phyloP scores from a whole-genome alignment of 2,329 filamentous ascomycete genomes.

The Sporothrix pallida region DNA sequence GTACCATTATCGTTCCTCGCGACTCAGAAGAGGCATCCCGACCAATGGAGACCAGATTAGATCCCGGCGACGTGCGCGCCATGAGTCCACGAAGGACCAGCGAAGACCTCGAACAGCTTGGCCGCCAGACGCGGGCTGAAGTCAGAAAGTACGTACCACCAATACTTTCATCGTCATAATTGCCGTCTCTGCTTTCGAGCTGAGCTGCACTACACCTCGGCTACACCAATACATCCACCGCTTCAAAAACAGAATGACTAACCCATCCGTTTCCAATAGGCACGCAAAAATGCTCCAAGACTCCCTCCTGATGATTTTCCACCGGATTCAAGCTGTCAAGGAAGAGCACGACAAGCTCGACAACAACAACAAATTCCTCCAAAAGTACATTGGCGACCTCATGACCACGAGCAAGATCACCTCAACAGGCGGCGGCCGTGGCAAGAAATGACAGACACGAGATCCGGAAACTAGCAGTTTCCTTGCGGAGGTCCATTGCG shows the following conservation, averaged over 20 bases:
- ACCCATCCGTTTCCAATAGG: slow-evolving; percentile 45
- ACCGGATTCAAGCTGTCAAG: slow-evolving; percentile 92
- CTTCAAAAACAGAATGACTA: neutral
- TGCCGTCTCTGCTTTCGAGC: too few relatives aligned
- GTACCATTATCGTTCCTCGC: slow-evolving; percentile 80
- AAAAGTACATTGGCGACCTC: slow-evolving; percentile 96
- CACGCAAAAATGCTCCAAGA: slow-evolving; percentile 89
- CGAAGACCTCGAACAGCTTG: slow-evolving; percentile 86
- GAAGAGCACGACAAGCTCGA: slow-evolving; percentile 96
- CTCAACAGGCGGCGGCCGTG: slow-evolving; percentile 55
- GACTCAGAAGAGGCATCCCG: slow-evolving; percentile 71
- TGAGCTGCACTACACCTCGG: too few relatives aligned
- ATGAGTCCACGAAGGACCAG: slow-evolving; percentile 94
- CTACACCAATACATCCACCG: too few relatives aligned
- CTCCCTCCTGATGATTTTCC: slow-evolving; percentile 85
- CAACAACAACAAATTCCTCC: slow-evolving; percentile 94
- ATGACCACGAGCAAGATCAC: slow-evolving; percentile 85
- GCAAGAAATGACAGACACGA: slow-evolving; percentile 56
- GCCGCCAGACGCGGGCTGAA: slow-evolving; percentile 77
- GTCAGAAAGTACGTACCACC: slow-evolving; percentile 57
- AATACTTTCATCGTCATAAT: neutral
- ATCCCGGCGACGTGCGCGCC: slow-evolving; percentile 84
- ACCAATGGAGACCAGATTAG: slow-evolving; percentile 74
- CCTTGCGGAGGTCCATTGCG: neutral
- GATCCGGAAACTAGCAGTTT: neutral